Conservation (phyloP, 176 grass and related monocot genomes). For the Rhipidocladum racemiflorum region DNA sequence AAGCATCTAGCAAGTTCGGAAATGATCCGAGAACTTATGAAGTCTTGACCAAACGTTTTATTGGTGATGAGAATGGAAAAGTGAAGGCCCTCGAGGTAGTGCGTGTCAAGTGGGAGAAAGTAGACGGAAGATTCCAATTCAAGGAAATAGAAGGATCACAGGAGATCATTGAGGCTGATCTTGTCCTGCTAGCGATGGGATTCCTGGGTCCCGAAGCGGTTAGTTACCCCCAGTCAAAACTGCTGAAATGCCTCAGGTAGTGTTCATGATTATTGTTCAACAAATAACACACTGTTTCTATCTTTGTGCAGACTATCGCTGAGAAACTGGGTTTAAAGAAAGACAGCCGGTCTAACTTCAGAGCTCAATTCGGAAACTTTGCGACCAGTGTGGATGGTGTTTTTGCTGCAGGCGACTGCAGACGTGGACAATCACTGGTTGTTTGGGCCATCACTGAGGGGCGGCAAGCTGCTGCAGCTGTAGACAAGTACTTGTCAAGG, state of each 20-base stretch:
- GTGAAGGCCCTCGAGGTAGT: slow-evolving; percentile 83
- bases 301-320: slow-evolving; percentile 59
- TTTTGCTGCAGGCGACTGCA: slow-evolving; percentile 91
- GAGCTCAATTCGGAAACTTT: slow-evolving; percentile 83
- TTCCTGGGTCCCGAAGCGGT: slow-evolving; percentile 89
- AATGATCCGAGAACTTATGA: slow-evolving; percentile 90
- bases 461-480: slow-evolving; percentile 67
- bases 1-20: slow-evolving; percentile 81
- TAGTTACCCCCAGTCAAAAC: slow-evolving; percentile 19
- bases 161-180: slow-evolving; percentile 91
- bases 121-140: slow-evolving; percentile 58
- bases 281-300: slow-evolving; percentile 18
- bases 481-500: slow-evolving; percentile 69
- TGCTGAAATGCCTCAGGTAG: background rate
- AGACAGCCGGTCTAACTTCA: slow-evolving; percentile 89
- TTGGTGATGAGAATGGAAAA: slow-evolving; percentile 77
- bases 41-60: slow-evolving; percentile 77
- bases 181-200: slow-evolving; percentile 96
- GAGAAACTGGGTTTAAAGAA: slow-evolving; percentile 73
- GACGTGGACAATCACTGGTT: slow-evolving; percentile 90
- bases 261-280: background rate
- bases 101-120: slow-evolving; percentile 68
- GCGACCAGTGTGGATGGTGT: slow-evolving; percentile 82
- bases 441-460: slow-evolving; percentile 99
- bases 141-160: slow-evolving; percentile 76